Conservation (phyloP, 2,329 filamentous ascomycete genomes). For the Camptophora hylomeconis region DNA sequence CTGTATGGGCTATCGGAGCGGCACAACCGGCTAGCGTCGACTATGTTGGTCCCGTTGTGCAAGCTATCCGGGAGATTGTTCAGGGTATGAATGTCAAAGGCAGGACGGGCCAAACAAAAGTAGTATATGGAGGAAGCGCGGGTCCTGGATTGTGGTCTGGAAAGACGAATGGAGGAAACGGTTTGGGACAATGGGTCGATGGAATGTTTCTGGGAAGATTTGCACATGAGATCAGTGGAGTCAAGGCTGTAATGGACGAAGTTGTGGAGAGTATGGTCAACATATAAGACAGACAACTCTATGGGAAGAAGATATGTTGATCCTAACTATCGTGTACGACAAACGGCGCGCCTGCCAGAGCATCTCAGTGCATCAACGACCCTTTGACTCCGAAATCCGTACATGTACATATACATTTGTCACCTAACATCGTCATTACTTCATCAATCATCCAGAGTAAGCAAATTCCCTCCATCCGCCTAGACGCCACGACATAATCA, state of each 20-base stretch:
- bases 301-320: too few relatives aligned
- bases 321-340: too few relatives aligned
- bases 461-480: too few relatives aligned
- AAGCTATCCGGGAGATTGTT: slow-evolving; percentile 44
- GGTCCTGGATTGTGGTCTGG: slow-evolving; percentile 60
- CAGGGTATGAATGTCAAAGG: slow-evolving; percentile 20
- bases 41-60: slow-evolving; percentile 59
- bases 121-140: slow-evolving; percentile 73
- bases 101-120: slow-evolving; percentile 47
- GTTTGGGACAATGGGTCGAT: slow-evolving; percentile 57
- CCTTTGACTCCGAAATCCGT: too few relatives aligned
- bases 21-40: slow-evolving; percentile 55
- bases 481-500: too few relatives aligned
- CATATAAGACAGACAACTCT: too few relatives aligned
- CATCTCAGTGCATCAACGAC: too few relatives aligned
- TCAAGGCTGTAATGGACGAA: slow-evolving; percentile 60
- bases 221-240: slow-evolving; percentile 60
- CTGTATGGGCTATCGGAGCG: slow-evolving; percentile 79
- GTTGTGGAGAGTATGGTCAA: slow-evolving; percentile 41
- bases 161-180: slow-evolving; percentile 19
- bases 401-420: too few relatives aligned
- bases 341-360: too few relatives aligned
- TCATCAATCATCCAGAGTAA: too few relatives aligned
- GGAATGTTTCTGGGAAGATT: slow-evolving; percentile 73
- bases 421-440: too few relatives aligned